Conservation (phyloP, 164 flowering plant species). For the Macadamia tetraphylla region DNA sequence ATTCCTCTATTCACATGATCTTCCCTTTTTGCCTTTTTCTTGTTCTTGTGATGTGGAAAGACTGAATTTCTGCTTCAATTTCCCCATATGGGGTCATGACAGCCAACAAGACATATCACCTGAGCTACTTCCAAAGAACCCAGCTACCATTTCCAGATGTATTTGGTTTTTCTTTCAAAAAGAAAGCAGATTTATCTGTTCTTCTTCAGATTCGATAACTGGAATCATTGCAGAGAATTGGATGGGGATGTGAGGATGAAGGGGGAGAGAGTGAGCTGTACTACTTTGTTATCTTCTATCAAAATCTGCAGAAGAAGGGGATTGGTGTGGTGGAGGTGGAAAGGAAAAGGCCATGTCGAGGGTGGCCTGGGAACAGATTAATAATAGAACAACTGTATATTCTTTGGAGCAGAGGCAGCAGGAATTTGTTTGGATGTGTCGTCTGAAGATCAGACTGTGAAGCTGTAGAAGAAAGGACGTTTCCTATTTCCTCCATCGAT, state of each 20-base stretch:
- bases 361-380: constrained; percentile 9
- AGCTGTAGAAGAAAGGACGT: no score
- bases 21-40: constrained; percentile 26
- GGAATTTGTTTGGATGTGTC: no score
- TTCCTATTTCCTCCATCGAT: no score
- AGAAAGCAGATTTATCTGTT: not conserved
- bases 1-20: constrained; percentile 25
- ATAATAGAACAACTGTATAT: not conserved
- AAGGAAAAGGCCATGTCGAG: no score
- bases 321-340: constrained; percentile 22
- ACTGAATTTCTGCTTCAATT: constrained; percentile 4
- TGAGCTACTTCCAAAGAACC: constrained; percentile 10
- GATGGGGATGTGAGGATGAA: constrained; percentile 10
- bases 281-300: constrained; percentile 7
- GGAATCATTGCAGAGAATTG: not conserved
- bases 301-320: constrained; percentile 5
- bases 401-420: no score
- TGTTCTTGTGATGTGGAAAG: constrained; percentile 38
- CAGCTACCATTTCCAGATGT: constrained; percentile 17
- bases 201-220: constrained; percentile 11
- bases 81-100: constrained; percentile 37
- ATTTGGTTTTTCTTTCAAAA: constrained; percentile 11
- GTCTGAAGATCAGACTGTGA: no score
- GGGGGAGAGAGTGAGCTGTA: constrained; percentile 18
- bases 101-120: constrained; percentile 27